phyloP scores from a whole-genome alignment of 108 stramenopile genomes.

The Cyclotella baltica region DNA sequence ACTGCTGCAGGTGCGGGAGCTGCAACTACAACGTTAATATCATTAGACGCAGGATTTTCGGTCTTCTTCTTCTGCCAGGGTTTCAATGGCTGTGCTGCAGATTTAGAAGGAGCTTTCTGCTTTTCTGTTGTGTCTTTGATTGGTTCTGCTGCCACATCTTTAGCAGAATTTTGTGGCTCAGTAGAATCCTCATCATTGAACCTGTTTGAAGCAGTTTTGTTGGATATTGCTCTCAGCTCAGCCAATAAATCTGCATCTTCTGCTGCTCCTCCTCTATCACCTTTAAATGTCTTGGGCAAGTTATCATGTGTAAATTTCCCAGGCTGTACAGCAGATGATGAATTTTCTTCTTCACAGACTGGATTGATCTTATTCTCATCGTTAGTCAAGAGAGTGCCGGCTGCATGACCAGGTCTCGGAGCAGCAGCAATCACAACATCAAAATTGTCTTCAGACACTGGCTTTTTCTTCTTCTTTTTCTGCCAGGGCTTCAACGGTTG shows the following conservation, averaged over 20 bases:
- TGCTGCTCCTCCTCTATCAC: background rate
- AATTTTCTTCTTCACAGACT: background rate
- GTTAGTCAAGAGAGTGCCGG: no score
- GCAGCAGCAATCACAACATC: conserved; percentile 5
- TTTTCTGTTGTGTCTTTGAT: background rate
- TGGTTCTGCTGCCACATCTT: no score
- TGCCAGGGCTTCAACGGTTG: conserved; percentile 4
- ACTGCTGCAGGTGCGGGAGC: background rate
- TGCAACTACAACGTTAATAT: conserved; percentile 29
- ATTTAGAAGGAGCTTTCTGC: background rate
- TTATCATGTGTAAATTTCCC: no score
- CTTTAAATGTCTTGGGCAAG: conserved; percentile 3
- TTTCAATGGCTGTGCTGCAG: conserved; percentile 3
- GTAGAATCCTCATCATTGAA: no score
- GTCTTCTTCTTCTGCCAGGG: conserved; percentile 34
- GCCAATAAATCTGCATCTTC: conserved; percentile 3
- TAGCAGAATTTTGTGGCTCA: no score
- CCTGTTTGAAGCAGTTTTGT: background rate
- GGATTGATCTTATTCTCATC: background rate
- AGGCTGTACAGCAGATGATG: no score
- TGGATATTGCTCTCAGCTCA: conserved; percentile 7
- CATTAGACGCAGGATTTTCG: background rate
- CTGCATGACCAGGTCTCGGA: no score
- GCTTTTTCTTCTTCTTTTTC: background rate
- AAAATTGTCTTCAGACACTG: background rate